A percentile compares a stretch with the other conserved stretches of the same genome.
Evolutionary conservation across 768 basidiomycete species (phyloP).

Genomic region (Phaffia tasmanica): DNA sequence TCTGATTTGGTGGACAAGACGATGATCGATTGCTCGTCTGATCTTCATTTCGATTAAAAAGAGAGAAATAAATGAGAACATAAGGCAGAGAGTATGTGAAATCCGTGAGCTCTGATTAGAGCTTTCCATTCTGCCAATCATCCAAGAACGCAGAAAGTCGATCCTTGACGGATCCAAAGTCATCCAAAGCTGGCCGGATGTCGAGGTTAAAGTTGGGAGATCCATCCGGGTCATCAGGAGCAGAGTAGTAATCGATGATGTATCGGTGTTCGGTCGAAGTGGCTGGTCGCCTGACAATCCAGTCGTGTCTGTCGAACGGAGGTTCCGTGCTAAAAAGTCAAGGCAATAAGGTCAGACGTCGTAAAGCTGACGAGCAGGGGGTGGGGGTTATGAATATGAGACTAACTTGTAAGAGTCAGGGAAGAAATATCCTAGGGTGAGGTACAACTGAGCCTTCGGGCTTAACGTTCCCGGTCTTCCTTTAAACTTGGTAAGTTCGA

Average conservation of each 20-base stretch:
- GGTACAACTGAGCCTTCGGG: slow-evolving; percentile 80
- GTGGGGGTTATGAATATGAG: background rate
- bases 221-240: slow-evolving; percentile 76
- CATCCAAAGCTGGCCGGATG: slow-evolving; percentile 88
- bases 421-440: slow-evolving; percentile 77
- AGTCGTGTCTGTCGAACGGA: slow-evolving; percentile 97
- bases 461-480: slow-evolving; percentile 87
- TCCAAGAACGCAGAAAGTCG: slow-evolving; percentile 45
- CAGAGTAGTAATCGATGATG: slow-evolving; percentile 97
- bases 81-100: too few relatives aligned
- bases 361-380: slow-evolving; percentile 6
- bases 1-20: too few relatives aligned
- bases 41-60: too few relatives aligned
- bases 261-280: slow-evolving; percentile 64
- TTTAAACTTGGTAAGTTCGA: slow-evolving; percentile 70
- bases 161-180: slow-evolving; percentile 60
- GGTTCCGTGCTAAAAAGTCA: slow-evolving; percentile 56
- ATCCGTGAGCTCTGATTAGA: too few relatives aligned
- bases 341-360: background rate
- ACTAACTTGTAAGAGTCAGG: slow-evolving; percentile 81
- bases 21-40: too few relatives aligned
- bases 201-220: slow-evolving; percentile 92
- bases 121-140: slow-evolving; percentile 29
- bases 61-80: too few relatives aligned
- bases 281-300: slow-evolving; percentile 71